Percentiles rank a stretch among this genome's conserved stretches.
These are phyloP conservation scores for Tylopilus sp. DNA, from an alignment of 768 basidiomycete genomes.

Conservation along the genomic window DNA sequence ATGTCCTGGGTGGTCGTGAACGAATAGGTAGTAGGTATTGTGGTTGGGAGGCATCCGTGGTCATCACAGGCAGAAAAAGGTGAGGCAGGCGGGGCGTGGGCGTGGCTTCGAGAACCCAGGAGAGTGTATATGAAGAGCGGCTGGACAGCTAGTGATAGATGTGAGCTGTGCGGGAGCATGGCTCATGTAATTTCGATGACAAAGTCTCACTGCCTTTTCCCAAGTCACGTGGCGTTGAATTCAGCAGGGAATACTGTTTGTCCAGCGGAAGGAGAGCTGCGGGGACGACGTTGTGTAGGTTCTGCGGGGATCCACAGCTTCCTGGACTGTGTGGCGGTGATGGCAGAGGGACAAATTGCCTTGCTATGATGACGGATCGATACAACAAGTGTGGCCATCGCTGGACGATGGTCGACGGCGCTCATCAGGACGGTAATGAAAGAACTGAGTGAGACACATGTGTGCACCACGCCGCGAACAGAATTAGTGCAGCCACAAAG, in stretches of 20 bases:
- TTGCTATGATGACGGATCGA: conserved; percentile 35
- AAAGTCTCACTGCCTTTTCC: conserved; percentile 4
- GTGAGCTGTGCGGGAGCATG: background rate
- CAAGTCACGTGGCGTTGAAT: conserved; percentile 13
- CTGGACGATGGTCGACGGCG: conserved; percentile 17
- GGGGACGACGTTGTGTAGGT: too few relatives aligned
- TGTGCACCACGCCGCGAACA: conserved; percentile 57
- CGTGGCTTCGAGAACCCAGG: background rate
- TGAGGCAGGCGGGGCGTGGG: background rate
- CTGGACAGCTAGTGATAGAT: background rate
- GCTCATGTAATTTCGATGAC: conserved; percentile 18
- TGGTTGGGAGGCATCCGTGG: conserved; percentile 9
- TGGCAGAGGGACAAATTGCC: too few relatives aligned
- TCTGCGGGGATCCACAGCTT: too few relatives aligned
- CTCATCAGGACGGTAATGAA: conserved; percentile 30
- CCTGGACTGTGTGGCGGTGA: too few relatives aligned
- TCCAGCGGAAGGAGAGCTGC: too few relatives aligned
- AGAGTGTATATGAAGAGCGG: conserved; percentile 10
- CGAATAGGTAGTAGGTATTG: conserved; percentile 50
- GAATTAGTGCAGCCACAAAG: conserved; percentile 24
- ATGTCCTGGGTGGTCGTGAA: conserved; percentile 50
- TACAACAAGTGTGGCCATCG: conserved; percentile 33
- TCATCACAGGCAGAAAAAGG: conserved; percentile 16
- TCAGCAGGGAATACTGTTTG: background rate
- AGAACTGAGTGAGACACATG: conserved; percentile 25